Evolutionary conservation across 164 flowering plant species (phyloP).

Genomic region (Pachysandra terminalis): DNA sequence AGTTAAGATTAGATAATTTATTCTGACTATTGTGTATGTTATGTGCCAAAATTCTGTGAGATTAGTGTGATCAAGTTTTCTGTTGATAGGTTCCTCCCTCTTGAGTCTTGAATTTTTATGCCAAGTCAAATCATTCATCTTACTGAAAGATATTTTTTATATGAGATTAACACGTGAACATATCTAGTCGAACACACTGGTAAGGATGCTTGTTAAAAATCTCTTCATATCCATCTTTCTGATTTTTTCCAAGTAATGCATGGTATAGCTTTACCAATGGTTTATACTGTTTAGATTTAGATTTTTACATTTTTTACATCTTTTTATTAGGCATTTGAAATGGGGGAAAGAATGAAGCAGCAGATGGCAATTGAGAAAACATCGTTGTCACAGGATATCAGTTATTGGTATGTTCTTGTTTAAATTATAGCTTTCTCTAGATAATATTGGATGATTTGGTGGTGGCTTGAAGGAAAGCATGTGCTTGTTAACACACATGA

Average conservation of each 20-base stretch:
- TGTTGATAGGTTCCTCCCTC: too few relatives aligned
- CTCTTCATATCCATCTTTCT: neutral
- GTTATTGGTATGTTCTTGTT: constrained; percentile 64
- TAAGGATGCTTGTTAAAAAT: too few relatives aligned
- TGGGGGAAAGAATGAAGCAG: constrained; percentile 65
- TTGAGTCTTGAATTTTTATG: too few relatives aligned
- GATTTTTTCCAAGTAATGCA: neutral
- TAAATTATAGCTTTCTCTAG: neutral
- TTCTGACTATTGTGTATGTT: too few relatives aligned
- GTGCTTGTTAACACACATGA: too few relatives aligned
- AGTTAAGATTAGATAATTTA: too few relatives aligned
- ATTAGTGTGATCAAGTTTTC: too few relatives aligned
- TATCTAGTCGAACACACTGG: too few relatives aligned
- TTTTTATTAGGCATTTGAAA: constrained; percentile 59
- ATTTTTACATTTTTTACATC: neutral
- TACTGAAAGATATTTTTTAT: too few relatives aligned
- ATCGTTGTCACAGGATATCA: constrained; percentile 59
- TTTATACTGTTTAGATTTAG: neutral
- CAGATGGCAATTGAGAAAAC: constrained; percentile 54
- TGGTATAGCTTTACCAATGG: neutral
- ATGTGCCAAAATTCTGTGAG: too few relatives aligned
- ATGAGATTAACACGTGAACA: too few relatives aligned
- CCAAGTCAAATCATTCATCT: too few relatives aligned
- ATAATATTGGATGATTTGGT: neutral
- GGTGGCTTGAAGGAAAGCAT: neutral